Percentiles rank a stretch among this genome's conserved stretches.
Evolutionary conservation across 805 yeast genomes (phyloP).

Genomic region (Wickerhamiella alocasiicola): DNA sequence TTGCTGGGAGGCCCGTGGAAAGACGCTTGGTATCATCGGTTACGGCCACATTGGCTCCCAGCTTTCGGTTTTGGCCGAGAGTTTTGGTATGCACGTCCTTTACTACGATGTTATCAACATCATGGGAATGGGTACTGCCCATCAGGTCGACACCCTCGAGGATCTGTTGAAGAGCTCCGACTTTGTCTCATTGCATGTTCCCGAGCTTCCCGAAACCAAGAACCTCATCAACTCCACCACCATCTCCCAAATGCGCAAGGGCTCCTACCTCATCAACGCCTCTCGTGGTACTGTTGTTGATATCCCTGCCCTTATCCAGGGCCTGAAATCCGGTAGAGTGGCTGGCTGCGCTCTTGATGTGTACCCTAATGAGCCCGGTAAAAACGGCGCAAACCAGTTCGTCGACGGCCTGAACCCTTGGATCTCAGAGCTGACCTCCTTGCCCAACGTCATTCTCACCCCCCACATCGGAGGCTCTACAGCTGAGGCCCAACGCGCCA

Average conservation of each 20-base stretch:
- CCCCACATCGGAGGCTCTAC: constrained; percentile 99
- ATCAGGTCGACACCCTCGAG: constrained; percentile 74
- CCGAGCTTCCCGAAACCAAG: constrained; percentile 85
- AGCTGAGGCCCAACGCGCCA: constrained; percentile 96
- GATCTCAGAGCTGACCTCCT: constrained; percentile 66
- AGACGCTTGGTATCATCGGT: constrained; percentile 92
- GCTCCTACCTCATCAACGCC: constrained; percentile 87
- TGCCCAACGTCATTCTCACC: constrained; percentile 81
- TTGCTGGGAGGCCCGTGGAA: constrained; percentile 99
- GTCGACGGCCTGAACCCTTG: constrained; percentile 62
- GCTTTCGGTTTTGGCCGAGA: constrained; percentile 90
- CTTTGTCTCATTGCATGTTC: constrained; percentile 88
- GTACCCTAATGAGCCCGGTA: constrained; percentile 93
- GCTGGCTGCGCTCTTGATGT: constrained; percentile 98
- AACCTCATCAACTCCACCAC: constrained; percentile 82
- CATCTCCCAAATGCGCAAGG: constrained; percentile 92
- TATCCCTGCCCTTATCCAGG: constrained; percentile 83
- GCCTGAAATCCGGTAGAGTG: constrained; percentile 82
- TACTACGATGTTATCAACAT: constrained; percentile 87
- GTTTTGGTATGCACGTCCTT: constrained; percentile 93
- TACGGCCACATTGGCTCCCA: constrained; percentile 98
- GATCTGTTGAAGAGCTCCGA: constrained; percentile 74
- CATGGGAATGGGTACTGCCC: constrained; percentile 94
- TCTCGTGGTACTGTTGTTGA: constrained; percentile 97
- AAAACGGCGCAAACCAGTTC: constrained; percentile 80